Conservation (phyloP, 2,329 filamentous ascomycete genomes). For the Volutella citrinella region DNA sequence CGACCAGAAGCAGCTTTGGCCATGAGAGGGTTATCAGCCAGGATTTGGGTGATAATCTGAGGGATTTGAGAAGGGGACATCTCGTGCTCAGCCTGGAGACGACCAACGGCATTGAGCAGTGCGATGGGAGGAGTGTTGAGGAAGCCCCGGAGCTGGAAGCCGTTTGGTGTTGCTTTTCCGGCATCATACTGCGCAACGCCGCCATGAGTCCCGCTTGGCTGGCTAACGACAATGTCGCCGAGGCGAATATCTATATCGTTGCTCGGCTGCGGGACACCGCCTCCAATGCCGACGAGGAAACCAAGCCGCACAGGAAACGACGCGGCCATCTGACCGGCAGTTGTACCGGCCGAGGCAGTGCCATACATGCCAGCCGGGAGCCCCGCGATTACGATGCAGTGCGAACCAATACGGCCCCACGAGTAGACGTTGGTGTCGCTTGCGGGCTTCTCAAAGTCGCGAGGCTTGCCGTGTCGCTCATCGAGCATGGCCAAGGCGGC, state of each 20-base stretch:
- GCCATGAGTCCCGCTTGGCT: conserved; percentile 8
- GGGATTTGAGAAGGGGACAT: background rate
- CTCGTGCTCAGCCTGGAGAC: conserved; percentile 13
- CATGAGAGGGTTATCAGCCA: conserved; percentile 4
- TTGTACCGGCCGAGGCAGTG: conserved; percentile 8
- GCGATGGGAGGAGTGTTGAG: conserved; percentile 11
- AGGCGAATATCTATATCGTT: conserved; percentile 20
- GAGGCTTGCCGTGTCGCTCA: conserved; percentile 11
- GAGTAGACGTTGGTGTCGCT: conserved; percentile 25
- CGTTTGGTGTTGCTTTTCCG: conserved; percentile 7
- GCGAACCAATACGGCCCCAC: conserved; percentile 19
- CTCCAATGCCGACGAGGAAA: conserved; percentile 39
- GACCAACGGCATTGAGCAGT: conserved; percentile 10
- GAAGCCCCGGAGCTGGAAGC: conserved; percentile 6
- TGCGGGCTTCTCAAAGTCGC: conserved; percentile 5
- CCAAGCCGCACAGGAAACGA: conserved; percentile 18
- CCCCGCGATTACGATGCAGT: conserved; percentile 26
- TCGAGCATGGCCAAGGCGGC: conserved; percentile 25
- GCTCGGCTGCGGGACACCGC: conserved; percentile 21
- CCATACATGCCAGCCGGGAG: conserved; percentile 18
- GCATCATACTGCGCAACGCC: conserved; percentile 25
- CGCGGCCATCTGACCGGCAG: conserved; percentile 6
- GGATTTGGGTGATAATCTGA: conserved; percentile 4
- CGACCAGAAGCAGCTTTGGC: background rate
- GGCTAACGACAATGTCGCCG: conserved; percentile 26